Conservation (phyloP, 257 asterid species). For the Cordia subcordata region DNA sequence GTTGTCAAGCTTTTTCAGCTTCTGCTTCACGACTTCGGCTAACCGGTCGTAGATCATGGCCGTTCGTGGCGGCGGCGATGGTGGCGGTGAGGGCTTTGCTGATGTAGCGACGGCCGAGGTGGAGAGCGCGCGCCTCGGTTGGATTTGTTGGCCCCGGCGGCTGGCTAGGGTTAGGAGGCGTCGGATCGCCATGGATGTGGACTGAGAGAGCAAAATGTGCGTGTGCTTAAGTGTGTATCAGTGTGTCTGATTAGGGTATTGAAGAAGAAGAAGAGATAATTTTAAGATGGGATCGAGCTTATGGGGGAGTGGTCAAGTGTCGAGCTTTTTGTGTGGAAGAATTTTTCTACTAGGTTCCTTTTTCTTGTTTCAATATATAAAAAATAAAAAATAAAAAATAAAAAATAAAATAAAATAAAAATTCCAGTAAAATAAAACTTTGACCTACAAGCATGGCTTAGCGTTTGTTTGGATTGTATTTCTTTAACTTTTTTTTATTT, state of each 20-base stretch:
- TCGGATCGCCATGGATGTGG: conserved; percentile 66
- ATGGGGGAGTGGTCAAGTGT: background rate
- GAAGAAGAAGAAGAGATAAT: background rate
- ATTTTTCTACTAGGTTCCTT: background rate
- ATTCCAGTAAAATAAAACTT: too few species aligned
- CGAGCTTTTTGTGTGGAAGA: background rate
- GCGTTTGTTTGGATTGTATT: too few species aligned
- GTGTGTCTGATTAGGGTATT: conserved; percentile 1
- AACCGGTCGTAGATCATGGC: conserved; percentile 83
- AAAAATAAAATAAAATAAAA: too few species aligned
- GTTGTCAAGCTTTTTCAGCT: conserved; percentile 50
- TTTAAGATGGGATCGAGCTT: background rate
- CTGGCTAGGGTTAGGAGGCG: conserved; percentile 56
- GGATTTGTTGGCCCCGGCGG: conserved; percentile 29
- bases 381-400: too few species aligned
- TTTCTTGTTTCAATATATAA: background rate
- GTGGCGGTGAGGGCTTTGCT: conserved; percentile 14
- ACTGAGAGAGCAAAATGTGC: conserved; percentile 9
- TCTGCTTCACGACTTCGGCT: conserved; percentile 65
- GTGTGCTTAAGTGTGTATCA: conserved; percentile 4
- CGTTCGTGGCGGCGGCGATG: conserved; percentile 64
- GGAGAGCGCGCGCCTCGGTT: conserved; percentile 35
- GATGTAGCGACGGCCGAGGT: conserved; percentile 37
- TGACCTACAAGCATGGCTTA: too few species aligned
- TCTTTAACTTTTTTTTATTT: too few species aligned